Percentiles rank a stretch among this genome's conserved stretches.
phyloP scores from a whole-genome alignment of 495 filamentous ascomycete species.

The Penicillium pulvis region DNA sequence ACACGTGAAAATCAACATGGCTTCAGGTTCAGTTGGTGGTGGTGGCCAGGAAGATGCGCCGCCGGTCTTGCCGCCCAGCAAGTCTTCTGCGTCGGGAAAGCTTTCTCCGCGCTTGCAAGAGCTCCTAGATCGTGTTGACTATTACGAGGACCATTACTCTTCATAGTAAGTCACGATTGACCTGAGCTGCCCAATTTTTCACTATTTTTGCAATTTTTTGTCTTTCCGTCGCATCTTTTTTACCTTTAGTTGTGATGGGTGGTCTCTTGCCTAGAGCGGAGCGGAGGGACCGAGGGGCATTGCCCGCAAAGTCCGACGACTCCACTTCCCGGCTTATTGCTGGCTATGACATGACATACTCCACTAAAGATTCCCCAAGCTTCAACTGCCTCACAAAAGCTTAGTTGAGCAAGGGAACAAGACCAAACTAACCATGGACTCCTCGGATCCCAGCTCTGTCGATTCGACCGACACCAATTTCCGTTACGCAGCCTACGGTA shows the following conservation, averaged over 20 bases:
- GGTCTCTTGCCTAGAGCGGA: neutral
- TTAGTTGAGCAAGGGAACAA: neutral
- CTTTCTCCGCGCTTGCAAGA: constrained; percentile 72
- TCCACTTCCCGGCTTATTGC: constrained; percentile 1
- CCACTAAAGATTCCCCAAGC: neutral
- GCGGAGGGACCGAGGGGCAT: neutral
- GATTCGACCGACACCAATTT: constrained; percentile 82
- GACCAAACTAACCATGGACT: constrained; percentile 19
- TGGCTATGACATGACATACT: neutral
- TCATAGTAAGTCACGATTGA: constrained; percentile 66
- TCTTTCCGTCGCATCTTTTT: neutral
- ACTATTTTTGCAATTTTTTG: neutral
- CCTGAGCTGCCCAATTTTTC: neutral
- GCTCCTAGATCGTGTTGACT: constrained; percentile 72
- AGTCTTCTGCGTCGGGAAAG: constrained; percentile 60
- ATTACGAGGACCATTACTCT: constrained; percentile 75
- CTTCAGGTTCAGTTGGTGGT: constrained; percentile 27
- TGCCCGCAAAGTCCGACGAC: neutral
- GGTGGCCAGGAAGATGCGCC: constrained; percentile 31
- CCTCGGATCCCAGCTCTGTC: constrained; percentile 56
- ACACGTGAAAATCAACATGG: constrained; percentile 29
- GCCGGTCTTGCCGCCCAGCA: constrained; percentile 27
- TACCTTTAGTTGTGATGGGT: neutral
- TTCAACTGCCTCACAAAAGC: neutral
- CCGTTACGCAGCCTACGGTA: constrained; percentile 92